Conservation (phyloP, 345 rosid species). For the Sonneratia alba region DNA sequence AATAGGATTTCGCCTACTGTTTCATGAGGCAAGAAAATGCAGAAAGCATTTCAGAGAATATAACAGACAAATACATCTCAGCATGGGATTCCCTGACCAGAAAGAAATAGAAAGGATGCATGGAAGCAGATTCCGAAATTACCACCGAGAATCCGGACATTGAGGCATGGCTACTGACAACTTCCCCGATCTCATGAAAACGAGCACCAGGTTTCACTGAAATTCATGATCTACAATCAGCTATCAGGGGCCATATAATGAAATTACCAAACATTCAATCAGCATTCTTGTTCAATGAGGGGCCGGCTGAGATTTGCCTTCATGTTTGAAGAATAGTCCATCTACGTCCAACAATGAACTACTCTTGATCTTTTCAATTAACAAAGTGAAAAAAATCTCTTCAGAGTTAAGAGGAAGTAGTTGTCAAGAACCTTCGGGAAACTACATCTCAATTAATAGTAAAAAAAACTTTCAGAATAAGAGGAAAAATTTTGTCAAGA, state of each 20-base stretch:
- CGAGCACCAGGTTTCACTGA: slow-evolving; percentile 94
- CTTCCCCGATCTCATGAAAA: slow-evolving; percentile 90
- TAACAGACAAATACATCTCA: neutral
- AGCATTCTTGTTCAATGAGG: neutral
- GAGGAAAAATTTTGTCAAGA: neutral
- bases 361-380: too few relatives aligned
- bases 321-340: neutral
- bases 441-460: neutral
- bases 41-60: slow-evolving; percentile 5
- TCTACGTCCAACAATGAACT: neutral
- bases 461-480: neutral
- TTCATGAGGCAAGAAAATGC: neutral
- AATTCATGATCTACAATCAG: slow-evolving; percentile 9
- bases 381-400: neutral
- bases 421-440: too few relatives aligned
- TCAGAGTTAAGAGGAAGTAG: too few relatives aligned
- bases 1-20: slow-evolving; percentile 75
- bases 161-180: slow-evolving; percentile 77
- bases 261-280: neutral
- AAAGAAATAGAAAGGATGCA: neutral
- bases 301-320: too few relatives aligned
- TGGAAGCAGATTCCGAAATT: slow-evolving; percentile 14
- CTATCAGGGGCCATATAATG: slow-evolving; percentile 1
- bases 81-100: neutral
- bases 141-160: slow-evolving; percentile 98